phyloP scores from a whole-genome alignment of 2,329 filamentous ascomycete genomes.

The Pseudogymnoascus sp. region DNA sequence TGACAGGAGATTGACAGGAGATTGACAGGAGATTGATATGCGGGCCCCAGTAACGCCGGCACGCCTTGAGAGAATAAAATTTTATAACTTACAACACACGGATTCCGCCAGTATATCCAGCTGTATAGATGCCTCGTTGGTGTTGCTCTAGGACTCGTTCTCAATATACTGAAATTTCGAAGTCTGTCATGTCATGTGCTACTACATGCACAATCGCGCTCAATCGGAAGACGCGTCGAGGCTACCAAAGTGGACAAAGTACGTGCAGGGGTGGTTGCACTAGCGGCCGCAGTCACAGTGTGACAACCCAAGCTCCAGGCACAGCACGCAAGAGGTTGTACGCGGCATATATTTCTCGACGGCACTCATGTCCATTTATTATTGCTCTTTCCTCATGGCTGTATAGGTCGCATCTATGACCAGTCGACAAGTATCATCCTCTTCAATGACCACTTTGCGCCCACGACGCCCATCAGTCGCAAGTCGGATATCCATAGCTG shows the following conservation, averaged over 20 bases:
- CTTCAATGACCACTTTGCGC: background rate
- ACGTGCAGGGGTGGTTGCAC: background rate
- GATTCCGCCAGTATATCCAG: too few species aligned
- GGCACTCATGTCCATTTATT: background rate
- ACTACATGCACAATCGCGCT: background rate
- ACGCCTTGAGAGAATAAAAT: background rate
- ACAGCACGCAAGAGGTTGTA: background rate
- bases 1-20: background rate
- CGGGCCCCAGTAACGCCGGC: background rate
- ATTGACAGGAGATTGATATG: background rate
- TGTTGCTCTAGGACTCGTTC: background rate
- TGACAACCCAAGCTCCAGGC: conserved; percentile 1
- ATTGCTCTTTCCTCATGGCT: conserved; percentile 3
- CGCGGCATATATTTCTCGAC: conserved; percentile 4
- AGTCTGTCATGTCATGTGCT: conserved; percentile 3
- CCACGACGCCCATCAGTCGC: background rate
- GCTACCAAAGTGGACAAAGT: background rate
- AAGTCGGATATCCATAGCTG: conserved; percentile 3
- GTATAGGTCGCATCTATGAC: conserved; percentile 2
- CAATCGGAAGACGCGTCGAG: background rate
- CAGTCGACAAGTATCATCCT: conserved; percentile 4
- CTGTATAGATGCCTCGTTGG: background rate
- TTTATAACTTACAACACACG: background rate
- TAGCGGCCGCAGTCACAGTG: conserved; percentile 5
- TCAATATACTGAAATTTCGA: background rate